Conservation (phyloP, 371 early-diverging fungal species). For the Coemansia sp. region DNA sequence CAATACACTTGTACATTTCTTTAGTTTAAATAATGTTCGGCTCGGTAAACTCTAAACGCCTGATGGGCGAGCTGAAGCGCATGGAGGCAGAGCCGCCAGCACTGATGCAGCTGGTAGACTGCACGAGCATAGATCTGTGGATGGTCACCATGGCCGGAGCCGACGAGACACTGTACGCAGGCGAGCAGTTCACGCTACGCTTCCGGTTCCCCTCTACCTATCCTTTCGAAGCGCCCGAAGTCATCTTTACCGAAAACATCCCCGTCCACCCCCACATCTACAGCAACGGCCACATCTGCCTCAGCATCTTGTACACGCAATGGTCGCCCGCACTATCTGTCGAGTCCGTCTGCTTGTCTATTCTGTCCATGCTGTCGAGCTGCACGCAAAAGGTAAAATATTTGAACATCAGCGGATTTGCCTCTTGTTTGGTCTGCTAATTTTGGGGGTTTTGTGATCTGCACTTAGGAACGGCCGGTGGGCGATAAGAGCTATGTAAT, state of each 20-base stretch:
- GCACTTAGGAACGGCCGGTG: conserved; percentile 66
- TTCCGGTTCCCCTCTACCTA: conserved; percentile 81
- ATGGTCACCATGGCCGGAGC: conserved; percentile 62
- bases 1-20: not conserved
- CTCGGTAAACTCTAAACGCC: conserved; percentile 44
- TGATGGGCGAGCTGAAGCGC: conserved; percentile 56
- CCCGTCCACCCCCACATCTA: conserved; percentile 88
- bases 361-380: conserved; percentile 88
- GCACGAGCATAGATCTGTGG: conserved; percentile 59
- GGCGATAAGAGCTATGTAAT: conserved; percentile 72
- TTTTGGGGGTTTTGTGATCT: not conserved
- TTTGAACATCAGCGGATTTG: not conserved
- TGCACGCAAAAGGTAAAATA: conserved; percentile 67
- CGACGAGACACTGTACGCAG: conserved; percentile 67
- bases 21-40: conserved; percentile 5
- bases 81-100: conserved; percentile 52
- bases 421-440: not conserved
- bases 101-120: conserved; percentile 45
- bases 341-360: conserved; percentile 87
- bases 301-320: conserved; percentile 91
- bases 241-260: conserved; percentile 66
- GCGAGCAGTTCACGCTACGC: conserved; percentile 66
- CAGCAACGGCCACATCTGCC: conserved; percentile 92
- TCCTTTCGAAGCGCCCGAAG: conserved; percentile 84
- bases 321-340: conserved; percentile 97